These are phyloP conservation scores for Fomitopsis pinicola DNA, from an alignment of 1,284 basidiomycete genomes.

Conservation along the genomic window DNA sequence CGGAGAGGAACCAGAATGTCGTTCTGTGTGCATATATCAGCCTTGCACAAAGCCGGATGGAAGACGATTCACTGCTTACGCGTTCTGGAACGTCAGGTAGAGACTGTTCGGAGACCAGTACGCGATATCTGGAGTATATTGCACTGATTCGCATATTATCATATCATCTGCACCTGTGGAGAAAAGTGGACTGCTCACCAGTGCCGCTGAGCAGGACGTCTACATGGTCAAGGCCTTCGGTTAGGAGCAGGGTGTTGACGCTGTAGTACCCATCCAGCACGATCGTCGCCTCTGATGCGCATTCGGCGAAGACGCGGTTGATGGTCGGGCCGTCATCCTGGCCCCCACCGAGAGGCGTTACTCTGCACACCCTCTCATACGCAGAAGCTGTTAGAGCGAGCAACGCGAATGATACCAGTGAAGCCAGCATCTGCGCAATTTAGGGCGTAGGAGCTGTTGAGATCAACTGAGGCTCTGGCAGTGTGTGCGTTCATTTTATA, in stretches of 20 bases:
- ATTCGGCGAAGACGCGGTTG: slow-evolving; percentile 28
- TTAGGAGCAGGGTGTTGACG: slow-evolving; percentile 38
- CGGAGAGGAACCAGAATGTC: slow-evolving; percentile 42
- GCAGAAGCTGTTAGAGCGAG: not conserved
- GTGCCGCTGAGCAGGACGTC: slow-evolving; percentile 36
- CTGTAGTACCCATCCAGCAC: slow-evolving; percentile 33
- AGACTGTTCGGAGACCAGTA: slow-evolving; percentile 41
- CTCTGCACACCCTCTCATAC: slow-evolving; percentile 22
- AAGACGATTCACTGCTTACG: slow-evolving; percentile 22
- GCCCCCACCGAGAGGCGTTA: slow-evolving; percentile 31
- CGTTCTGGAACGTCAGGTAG: slow-evolving; percentile 39
- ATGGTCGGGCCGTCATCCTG: slow-evolving; percentile 34
- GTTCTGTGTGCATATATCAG: slow-evolving; percentile 23
- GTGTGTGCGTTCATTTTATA: not conserved
- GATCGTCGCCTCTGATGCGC: slow-evolving; percentile 26
- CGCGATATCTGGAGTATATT: slow-evolving; percentile 39
- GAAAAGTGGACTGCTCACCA: slow-evolving; percentile 12
- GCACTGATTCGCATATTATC: slow-evolving; percentile 18
- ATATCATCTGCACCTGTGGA: slow-evolving; percentile 20
- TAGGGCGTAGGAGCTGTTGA: not conserved
- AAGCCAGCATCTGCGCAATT: not conserved
- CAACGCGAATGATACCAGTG: not conserved
- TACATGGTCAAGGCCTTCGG: slow-evolving; percentile 35
- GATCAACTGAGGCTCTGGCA: not conserved
- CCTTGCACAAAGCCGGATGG: slow-evolving; percentile 31